Base-by-base conservation (phyloP, 1,139 yeast species). In the Suhomyces bribrorum region DNA sequence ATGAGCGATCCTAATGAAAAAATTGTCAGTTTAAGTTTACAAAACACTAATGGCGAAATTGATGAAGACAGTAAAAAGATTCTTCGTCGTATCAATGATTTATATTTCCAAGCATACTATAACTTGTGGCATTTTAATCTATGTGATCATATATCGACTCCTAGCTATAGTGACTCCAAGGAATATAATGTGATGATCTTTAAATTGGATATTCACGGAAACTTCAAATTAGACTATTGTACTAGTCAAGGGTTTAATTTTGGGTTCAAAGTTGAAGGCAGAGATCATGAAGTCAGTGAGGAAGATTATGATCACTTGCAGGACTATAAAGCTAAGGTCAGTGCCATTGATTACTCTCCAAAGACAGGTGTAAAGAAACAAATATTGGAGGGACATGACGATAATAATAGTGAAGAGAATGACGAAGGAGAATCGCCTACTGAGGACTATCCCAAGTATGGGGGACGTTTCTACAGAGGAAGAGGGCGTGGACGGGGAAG, bases 81-180 rank as follows among this genome's bases (percentile, higher is more conserved):
- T 7, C 48, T 66, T 26, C 61, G 64, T 37, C 53, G 58, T 39
- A 59, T 74, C 37, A 79, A 79, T 52, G 86, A 81, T 48, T 64
- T 75, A 36, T 77, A 81, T 50, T 77, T 77, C 52, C 67, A 77
- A 13, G 81, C 87, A 2, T 83, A 81, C 57, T 81, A 82, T 50
- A 81, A 83, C 53, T 70, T 82, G 46, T 85, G 94, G 94, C 88
- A 85, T 56, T 83, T 82, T 54, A 84, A 84, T 52, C 61, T 85
- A 36, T 79, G 89, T 52, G 92, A 84, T 54, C 59, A 59, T 37
- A 39, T 52, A 12, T 25, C 36, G 24, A 30, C 22, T 7, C 36
- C 40, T 2, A 14, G n/a, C 11, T 29, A 20, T n/a, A 18, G 28
- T 8, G 26, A 28, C 14, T 29, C 25, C 12, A 27, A 37, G 13